These are phyloP conservation scores for Citrus inodora DNA, from an alignment of 345 rosid species.

Conservation along the genomic window DNA sequence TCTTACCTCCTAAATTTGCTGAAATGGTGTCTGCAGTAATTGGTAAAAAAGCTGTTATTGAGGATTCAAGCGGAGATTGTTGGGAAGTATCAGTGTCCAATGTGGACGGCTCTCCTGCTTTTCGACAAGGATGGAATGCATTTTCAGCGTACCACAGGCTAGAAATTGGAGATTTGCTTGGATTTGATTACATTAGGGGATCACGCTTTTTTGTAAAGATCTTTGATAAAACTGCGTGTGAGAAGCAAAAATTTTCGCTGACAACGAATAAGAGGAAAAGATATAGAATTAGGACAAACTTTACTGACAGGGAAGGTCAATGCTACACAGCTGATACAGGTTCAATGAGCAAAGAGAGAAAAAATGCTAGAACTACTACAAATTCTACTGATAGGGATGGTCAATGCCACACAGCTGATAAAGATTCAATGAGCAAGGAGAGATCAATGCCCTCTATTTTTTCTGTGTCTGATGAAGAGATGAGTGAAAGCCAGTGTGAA, in stretches of 20 bases:
- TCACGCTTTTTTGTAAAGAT: conserved; percentile 35
- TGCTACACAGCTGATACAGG: background rate
- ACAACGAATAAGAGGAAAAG: conserved; percentile 20
- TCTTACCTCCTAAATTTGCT: conserved; percentile 40
- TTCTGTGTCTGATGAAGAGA: background rate
- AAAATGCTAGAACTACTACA: background rate
- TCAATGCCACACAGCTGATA: background rate
- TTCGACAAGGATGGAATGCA: conserved; percentile 34
- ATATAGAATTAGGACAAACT: background rate
- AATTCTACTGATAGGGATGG: conserved; percentile 1
- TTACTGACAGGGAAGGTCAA: background rate
- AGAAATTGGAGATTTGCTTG: conserved; percentile 33
- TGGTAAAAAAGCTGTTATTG: conserved; percentile 23
- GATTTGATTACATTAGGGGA: conserved; percentile 27
- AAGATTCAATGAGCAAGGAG: conserved; percentile 4
- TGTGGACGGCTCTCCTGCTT: conserved; percentile 24
- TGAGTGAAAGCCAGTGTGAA: conserved; percentile 10
- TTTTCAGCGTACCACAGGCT: conserved; percentile 32
- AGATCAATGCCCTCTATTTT: conserved; percentile 12
- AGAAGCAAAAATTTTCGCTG: conserved; percentile 19
- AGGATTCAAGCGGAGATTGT: conserved; percentile 24
- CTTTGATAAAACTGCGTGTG: conserved; percentile 30
- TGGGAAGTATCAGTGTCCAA: conserved; percentile 31
- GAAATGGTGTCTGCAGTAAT: conserved; percentile 14
- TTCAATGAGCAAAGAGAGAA: background rate